Evolutionary conservation across 2,329 filamentous ascomycete species (phyloP).

Genomic region (Colletotrichum orbiculare): DNA sequence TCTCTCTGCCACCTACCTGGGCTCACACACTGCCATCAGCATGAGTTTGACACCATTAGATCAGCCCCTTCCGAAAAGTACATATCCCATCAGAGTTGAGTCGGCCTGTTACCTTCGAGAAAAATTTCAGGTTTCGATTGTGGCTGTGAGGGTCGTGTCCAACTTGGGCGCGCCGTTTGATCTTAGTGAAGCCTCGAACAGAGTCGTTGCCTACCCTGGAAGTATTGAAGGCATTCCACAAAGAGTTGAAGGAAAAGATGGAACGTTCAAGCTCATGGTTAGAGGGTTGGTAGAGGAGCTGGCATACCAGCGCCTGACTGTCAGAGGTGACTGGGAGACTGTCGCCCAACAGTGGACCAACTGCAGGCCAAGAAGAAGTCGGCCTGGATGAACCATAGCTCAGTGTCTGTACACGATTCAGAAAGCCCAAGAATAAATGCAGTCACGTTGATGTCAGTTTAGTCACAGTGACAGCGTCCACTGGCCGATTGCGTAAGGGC

Average conservation of each 20-base stretch:
- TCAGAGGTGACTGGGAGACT: constrained; percentile 33
- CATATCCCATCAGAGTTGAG: constrained; percentile 44
- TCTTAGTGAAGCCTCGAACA: constrained; percentile 40
- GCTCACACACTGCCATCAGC: constrained; percentile 43
- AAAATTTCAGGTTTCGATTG: constrained; percentile 8
- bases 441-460: too few species aligned
- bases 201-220: constrained; percentile 40
- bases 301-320: constrained; percentile 38
- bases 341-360: constrained; percentile 2
- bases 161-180: constrained; percentile 41
- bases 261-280: constrained; percentile 36
- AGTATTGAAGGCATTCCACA: constrained; percentile 25
- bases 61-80: constrained; percentile 45
- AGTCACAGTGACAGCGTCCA: too few species aligned
- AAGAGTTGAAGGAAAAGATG: constrained; percentile 10
- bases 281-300: constrained; percentile 26
- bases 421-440: too few species aligned
- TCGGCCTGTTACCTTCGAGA: constrained; percentile 19
- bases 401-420: too few species aligned
- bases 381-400: too few species aligned
- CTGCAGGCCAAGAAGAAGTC: too few species aligned
- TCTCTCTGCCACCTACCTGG: constrained; percentile 39
- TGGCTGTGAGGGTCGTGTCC: constrained; percentile 39
- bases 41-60: constrained; percentile 46
- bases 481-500: too few species aligned